These are phyloP conservation scores for Dalbergia cochinchinensis DNA, from an alignment of 306 rosid species.

Conservation along the genomic window DNA sequence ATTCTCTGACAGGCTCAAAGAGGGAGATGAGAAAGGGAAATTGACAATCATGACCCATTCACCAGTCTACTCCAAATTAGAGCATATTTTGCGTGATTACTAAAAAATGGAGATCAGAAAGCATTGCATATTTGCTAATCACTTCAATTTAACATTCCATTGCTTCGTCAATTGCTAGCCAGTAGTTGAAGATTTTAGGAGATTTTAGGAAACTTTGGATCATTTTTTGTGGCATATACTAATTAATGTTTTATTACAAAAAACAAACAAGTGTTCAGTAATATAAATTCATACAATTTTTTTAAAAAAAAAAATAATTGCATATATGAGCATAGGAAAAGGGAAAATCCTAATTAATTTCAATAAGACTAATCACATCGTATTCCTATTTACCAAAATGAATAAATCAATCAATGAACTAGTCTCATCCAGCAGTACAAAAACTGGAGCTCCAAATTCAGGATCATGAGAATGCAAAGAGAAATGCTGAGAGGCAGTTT, in stretches of 20 bases:
- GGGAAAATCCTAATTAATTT: neutral
- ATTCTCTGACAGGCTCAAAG: constrained; percentile 6
- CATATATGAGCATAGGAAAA: neutral
- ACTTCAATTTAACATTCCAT: constrained; percentile 11
- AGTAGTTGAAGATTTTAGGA: neutral
- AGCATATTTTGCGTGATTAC: constrained; percentile 22
- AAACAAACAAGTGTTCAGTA: neutral
- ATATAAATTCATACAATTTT: too few relatives aligned
- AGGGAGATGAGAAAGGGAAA: constrained; percentile 1
- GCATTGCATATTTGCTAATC: constrained; percentile 23
- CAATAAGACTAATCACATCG: neutral
- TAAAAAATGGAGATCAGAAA: neutral
- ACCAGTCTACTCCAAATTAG: constrained; percentile 7
- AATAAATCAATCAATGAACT: neutral
- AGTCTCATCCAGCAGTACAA: neutral
- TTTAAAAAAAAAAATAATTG: neutral
- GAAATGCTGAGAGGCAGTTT: constrained; percentile 10
- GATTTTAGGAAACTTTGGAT: constrained; percentile 12
- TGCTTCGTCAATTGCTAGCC: neutral
- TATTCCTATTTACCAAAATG: too few relatives aligned
- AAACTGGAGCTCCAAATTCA: constrained; percentile 17
- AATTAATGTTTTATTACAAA: neutral
- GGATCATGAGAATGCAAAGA: constrained; percentile 23
- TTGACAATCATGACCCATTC: neutral
- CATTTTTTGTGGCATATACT: neutral